Conservation (phyloP, 805 yeast species). For the Ascoidea asiatica region DNA sequence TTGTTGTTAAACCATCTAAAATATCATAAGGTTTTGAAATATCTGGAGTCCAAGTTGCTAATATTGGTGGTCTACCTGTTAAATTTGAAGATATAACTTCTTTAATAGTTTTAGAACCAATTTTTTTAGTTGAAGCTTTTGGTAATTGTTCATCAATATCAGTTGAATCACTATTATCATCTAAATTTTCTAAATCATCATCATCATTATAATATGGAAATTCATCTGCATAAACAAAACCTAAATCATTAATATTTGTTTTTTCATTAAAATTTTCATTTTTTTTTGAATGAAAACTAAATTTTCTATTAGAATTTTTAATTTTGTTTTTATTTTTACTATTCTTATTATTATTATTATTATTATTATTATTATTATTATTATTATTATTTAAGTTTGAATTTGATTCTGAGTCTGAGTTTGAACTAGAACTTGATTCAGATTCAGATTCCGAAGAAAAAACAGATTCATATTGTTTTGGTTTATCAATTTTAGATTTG, state of each 20-base stretch:
- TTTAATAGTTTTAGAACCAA: conserved; percentile 76
- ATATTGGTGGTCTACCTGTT: conserved; percentile 80
- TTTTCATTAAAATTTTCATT: conserved; percentile 8
- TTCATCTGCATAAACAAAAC: conserved; percentile 5
- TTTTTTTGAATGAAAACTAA: background rate
- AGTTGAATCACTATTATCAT: conserved; percentile 76
- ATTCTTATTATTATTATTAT: conserved; percentile 8
- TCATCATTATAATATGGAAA: conserved; percentile 14
- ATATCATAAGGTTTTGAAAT: conserved; percentile 76
- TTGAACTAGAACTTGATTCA: conserved; percentile 16
- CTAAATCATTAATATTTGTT: conserved; percentile 2
- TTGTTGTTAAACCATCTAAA: conserved; percentile 86
- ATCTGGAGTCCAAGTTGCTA: conserved; percentile 85
- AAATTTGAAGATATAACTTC: conserved; percentile 84
- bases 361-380: conserved; percentile 3
- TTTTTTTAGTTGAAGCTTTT: conserved; percentile 41
- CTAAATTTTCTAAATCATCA: conserved; percentile 19
- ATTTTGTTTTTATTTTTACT: background rate
- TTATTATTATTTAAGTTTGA: conserved; percentile 1
- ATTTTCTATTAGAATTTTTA: background rate
- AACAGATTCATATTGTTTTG: too few species aligned
- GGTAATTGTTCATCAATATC: conserved; percentile 87
- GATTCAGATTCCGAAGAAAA: conserved; percentile 41
- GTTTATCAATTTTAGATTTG: conserved; percentile 69
- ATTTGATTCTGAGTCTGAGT: conserved; percentile 8